Evolutionary conservation across 192 early-diverging fungal genomes (phyloP), one percentile per base, ranked within the genome.

Genomic region (Spinellus fusiger): DNA sequence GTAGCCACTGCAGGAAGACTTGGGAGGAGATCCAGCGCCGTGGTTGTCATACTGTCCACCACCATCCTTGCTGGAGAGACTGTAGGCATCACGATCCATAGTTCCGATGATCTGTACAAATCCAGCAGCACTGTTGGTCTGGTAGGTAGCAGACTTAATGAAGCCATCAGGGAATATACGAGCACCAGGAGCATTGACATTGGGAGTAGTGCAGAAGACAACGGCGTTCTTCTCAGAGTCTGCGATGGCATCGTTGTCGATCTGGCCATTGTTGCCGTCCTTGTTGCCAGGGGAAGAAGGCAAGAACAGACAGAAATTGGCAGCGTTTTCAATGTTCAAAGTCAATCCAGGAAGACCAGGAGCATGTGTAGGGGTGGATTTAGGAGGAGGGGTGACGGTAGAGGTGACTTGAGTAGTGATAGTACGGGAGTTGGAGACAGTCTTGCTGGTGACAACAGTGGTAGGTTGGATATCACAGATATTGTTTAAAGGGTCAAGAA

Each of bases 161-260:
- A 65, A 71, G 4, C 69, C 69, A 37, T 18, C 6, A 37, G 69
- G 64, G 38, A 82, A 70, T 12, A 70, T 26, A 22, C 54, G 59
- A 25, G 77, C 71, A 28, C 62, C 64, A 27, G 74, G 74, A 40
- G 74, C 74, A 53, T 66, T 58, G 15, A 66, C 5, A 18, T 62
- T 53, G 5, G 58, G 35, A 1, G 47, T 33, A 18, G 76, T 78
- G 56, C 80, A 82, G 64, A 82, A 82, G 29, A 76, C 58, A 4
- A 74, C 56, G 40, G 73, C 80, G 8, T 50, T 22, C 34, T 70
- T 65, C 60, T 82, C 80, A 31, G 59, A 76, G 6, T 47, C 49
- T 10, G 78, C 70, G 58, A 82, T 80, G 15, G 68, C 65, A 33
- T 65, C 65, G 7, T 23, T 27, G 49, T 70, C 68, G 15, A 48